Evolutionary conservation across 1,139 yeast species (phyloP), one percentile per base, ranked within the genome.

Genomic region (Geotrichum citri-aurantii): DNA sequence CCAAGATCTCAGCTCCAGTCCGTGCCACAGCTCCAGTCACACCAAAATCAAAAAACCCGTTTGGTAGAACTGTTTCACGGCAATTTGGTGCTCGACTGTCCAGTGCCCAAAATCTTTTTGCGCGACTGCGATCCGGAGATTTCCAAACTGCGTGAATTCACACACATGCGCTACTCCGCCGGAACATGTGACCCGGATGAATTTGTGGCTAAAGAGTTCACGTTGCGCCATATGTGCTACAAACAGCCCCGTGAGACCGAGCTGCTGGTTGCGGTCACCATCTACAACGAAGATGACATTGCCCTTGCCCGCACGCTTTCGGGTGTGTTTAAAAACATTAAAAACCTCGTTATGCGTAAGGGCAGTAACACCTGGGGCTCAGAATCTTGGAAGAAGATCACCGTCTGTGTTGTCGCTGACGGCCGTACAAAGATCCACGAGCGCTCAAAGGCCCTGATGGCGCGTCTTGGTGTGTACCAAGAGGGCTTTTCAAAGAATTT

Each of bases 401-500:
- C 86, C 11, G 86, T 88, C 11, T 78, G 84, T 61, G 81, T 88
- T 40, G 86, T 88, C n/a, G 82, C 83, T 64, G 95, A 88, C 70
- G 95, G 95, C 55, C 80, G 95, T 63, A 79, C 79, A 51, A 84
- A 86, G 63, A 80, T 88, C 65, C 78, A 87, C 67, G 82, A 84
- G 40, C 74, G 91, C 47, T 79, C 92, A 0, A 80, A 81, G 65
- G 82, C 83, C 24, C 75, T 88, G 44, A 74, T 88, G 69, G 83
- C 88, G 1, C 88, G 92, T 2, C 72, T 88, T 61, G 95, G 95
- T 7, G 82, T 84, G 21, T 88, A 82, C 71, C 95, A 88, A 72
- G 93, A 87, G 56, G 93, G 93, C 0, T 85, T 86, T 68, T 95
- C 95, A 50, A 87, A 87, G 70, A 84, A 86, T 63, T 82, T 82